phyloP scores from a whole-genome alignment of 73 alveolate genomes.

The Paraurostyla sp. region DNA sequence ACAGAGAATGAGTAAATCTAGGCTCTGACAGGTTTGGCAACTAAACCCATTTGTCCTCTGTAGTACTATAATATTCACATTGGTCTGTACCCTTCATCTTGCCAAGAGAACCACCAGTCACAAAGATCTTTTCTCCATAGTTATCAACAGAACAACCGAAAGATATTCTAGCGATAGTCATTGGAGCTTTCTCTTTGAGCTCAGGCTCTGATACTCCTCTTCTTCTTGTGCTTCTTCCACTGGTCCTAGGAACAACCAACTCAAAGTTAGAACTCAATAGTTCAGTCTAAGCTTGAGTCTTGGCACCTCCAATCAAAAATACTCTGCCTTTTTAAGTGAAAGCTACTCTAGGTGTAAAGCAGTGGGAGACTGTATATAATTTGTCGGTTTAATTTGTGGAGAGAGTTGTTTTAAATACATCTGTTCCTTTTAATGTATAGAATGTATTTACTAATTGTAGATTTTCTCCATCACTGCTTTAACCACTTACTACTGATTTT shows the following conservation, averaged over 20 bases:
- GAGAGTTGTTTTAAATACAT: background rate
- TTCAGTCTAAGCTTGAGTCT: background rate
- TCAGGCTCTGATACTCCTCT: background rate
- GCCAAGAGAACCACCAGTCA: background rate
- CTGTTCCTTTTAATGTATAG: background rate
- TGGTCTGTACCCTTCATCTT: background rate
- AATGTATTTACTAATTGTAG: background rate
- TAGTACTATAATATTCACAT: background rate
- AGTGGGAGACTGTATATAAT: background rate
- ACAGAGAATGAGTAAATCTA: background rate
- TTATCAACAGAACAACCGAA: slow-evolving; percentile 23
- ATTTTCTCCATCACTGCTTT: slow-evolving; percentile 6
- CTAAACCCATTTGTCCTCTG: background rate
- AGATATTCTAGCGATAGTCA: background rate
- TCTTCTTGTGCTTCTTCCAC: background rate
- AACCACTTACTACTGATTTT: background rate
- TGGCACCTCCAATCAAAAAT: background rate
- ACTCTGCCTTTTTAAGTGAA: slow-evolving; percentile 9
- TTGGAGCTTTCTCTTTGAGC: background rate
- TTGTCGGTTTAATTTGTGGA: background rate
- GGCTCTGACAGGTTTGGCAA: background rate
- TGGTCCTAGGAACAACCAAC: background rate
- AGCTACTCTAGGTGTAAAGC: background rate
- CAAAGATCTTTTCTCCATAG: slow-evolving; percentile 10
- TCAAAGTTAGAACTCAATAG: background rate